A percentile compares a stretch with the other conserved stretches of the same genome.
Evolutionary conservation across 768 basidiomycete species (phyloP).

Genomic region (Agaricus blazei): DNA sequence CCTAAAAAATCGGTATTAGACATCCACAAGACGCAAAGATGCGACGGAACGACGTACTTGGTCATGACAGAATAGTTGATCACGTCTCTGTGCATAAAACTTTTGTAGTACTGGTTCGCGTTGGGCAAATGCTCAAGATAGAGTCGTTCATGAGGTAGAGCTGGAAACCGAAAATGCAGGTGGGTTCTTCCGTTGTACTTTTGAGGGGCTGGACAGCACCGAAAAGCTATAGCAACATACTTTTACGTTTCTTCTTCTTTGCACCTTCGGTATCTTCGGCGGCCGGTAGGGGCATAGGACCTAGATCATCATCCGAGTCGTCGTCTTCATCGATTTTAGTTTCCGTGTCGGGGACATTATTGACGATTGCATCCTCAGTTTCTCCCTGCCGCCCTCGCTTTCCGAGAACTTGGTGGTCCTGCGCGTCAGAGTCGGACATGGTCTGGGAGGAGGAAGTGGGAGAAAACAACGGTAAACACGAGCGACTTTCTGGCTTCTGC

Average conservation of each 20-base stretch:
- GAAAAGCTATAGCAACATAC: conserved; percentile 32
- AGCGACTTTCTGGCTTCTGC: not conserved
- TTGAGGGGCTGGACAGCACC: conserved; percentile 23
- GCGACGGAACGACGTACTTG: conserved; percentile 45
- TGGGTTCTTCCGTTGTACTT: conserved; percentile 22
- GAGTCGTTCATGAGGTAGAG: conserved; percentile 88
- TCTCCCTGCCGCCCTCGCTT: conserved; percentile 50
- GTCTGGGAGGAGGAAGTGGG: not conserved
- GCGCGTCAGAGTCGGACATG: conserved; percentile 40
- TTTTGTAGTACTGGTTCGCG: conserved; percentile 92
- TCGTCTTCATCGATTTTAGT: conserved; percentile 40
- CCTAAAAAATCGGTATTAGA: conserved; percentile 33
- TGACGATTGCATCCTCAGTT: conserved; percentile 13
- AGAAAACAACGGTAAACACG: conserved; percentile 3
- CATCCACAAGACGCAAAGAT: not conserved
- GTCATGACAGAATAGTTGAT: conserved; percentile 89
- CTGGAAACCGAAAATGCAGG: conserved; percentile 34
- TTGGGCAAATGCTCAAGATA: conserved; percentile 91
- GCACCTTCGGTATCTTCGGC: conserved; percentile 28
- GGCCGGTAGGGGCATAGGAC: conserved; percentile 82
- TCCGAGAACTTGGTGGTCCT: conserved; percentile 53
- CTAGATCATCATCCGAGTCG: conserved; percentile 73
- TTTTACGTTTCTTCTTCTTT: conserved; percentile 80
- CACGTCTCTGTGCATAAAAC: conserved; percentile 95
- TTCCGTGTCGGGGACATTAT: conserved; percentile 17